Evolutionary conservation across 257 asterid species (phyloP).

Genomic region (Echium plantagineum): DNA sequence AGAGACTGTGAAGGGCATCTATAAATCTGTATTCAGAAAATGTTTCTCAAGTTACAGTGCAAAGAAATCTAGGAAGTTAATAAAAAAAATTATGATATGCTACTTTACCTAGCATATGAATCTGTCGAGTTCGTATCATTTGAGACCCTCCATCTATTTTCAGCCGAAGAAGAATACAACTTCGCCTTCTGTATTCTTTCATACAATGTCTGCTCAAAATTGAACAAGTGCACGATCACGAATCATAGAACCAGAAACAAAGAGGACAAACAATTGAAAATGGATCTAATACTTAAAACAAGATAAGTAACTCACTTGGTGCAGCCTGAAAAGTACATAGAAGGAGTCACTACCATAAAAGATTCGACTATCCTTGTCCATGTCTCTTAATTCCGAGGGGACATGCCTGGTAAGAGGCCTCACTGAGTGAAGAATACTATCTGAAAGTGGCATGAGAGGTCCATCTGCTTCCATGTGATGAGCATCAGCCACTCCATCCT

Average conservation of each 20-base stretch:
- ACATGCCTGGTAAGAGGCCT: slow-evolving; percentile 53
- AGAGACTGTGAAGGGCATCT: slow-evolving; percentile 62
- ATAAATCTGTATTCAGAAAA: slow-evolving; percentile 48
- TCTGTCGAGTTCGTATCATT: slow-evolving; percentile 40
- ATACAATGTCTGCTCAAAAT: slow-evolving; percentile 51
- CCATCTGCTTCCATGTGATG: slow-evolving; percentile 44
- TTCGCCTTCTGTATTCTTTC: slow-evolving; percentile 79
- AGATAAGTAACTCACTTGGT: slow-evolving; percentile 40
- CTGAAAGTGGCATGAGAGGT: slow-evolving; percentile 25
- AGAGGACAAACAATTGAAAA: slow-evolving; percentile 5
- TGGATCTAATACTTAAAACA: slow-evolving; percentile 1
- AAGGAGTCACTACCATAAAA: slow-evolving; percentile 82
- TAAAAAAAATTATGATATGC: slow-evolving; percentile 3
- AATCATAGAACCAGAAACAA: not conserved
- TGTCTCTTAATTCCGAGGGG: slow-evolving; percentile 29
- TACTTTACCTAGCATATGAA: slow-evolving; percentile 59
- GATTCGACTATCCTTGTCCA: slow-evolving; percentile 31
- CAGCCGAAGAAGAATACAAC: slow-evolving; percentile 57
- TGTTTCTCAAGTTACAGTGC: slow-evolving; percentile 16
- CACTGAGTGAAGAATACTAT: slow-evolving; percentile 31
- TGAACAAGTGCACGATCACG: slow-evolving; percentile 11
- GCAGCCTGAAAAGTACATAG: slow-evolving; percentile 82
- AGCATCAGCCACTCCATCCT: slow-evolving; percentile 41
- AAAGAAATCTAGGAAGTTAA: slow-evolving; percentile 11
- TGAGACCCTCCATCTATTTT: slow-evolving; percentile 57